phyloP scores from a whole-genome alignment of 1,139 yeast genomes.

The Blastobotrys proliferans region DNA sequence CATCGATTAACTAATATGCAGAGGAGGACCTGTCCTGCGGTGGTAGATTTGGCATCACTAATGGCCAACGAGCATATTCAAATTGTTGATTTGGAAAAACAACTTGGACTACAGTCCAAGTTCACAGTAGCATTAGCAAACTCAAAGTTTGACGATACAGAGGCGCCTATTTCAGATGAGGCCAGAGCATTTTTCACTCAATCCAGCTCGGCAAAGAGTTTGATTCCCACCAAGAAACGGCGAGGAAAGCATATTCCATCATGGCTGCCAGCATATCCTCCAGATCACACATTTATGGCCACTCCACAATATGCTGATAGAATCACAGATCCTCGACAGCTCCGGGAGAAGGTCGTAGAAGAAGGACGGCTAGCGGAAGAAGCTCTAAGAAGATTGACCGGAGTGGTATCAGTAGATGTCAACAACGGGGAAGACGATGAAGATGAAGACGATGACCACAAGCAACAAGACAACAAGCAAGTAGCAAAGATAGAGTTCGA shows the following conservation, averaged over 20 bases:
- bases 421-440: constrained; percentile 26
- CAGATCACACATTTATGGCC: constrained; percentile 82
- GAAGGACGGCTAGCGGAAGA: constrained; percentile 78
- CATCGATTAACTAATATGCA: constrained; percentile 61
- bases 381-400: constrained; percentile 57
- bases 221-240: constrained; percentile 43
- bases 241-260: constrained; percentile 57
- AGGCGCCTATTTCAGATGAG: constrained; percentile 24
- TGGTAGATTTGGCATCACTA: constrained; percentile 53
- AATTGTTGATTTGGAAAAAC: constrained; percentile 45
- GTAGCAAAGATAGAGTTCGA: constrained; percentile 2
- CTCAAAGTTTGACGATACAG: constrained; percentile 28
- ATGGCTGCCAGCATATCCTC: constrained; percentile 85
- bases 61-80: constrained; percentile 45
- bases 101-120: constrained; percentile 31
- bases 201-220: constrained; percentile 28
- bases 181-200: constrained; percentile 27
- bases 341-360: constrained; percentile 66
- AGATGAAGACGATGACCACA: constrained; percentile 22
- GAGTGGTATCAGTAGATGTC: constrained; percentile 26
- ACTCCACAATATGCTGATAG: constrained; percentile 65
- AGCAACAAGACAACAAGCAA: constrained; percentile 1
- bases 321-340: constrained; percentile 65
- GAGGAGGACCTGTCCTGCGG: constrained; percentile 57
- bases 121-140: constrained; percentile 27